Percentiles rank a stretch among this genome's conserved stretches.
These are phyloP conservation scores for Cystobasidium pallidum DNA, from an alignment of 1,284 basidiomycete genomes.

Conservation along the genomic window DNA sequence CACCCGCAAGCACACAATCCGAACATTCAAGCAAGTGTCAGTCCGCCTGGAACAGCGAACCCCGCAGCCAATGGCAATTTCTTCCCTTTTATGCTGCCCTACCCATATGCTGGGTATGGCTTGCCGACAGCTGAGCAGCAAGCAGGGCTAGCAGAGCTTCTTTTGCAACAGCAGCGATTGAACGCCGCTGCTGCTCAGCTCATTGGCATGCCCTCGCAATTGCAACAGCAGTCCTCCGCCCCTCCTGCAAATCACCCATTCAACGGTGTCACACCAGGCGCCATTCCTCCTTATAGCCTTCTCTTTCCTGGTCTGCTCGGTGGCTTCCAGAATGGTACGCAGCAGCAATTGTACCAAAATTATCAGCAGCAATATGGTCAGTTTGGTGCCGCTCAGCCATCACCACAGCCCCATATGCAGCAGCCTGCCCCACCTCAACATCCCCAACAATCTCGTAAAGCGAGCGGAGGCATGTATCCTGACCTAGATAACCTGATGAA, in stretches of 20 bases:
- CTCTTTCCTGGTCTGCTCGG: constrained; percentile 26
- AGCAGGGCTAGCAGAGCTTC: constrained; percentile 48
- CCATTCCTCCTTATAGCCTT: constrained; percentile 14
- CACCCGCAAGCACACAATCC: constrained; percentile 32
- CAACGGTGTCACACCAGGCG: neutral
- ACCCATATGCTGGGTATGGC: constrained; percentile 28
- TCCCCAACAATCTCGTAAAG: neutral
- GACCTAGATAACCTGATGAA: constrained; percentile 22
- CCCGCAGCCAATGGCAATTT: constrained; percentile 1
- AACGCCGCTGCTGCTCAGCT: constrained; percentile 49
- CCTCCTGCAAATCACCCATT: neutral
- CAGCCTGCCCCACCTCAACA: neutral
- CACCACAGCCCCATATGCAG: neutral
- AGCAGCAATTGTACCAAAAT: constrained; percentile 25
- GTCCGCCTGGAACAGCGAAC: constrained; percentile 9
- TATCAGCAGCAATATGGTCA: constrained; percentile 36
- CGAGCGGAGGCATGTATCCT: constrained; percentile 22
- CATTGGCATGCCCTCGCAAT: constrained; percentile 35
- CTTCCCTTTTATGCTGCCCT: constrained; percentile 36
- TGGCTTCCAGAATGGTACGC: constrained; percentile 4
- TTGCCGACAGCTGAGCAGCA: constrained; percentile 39
- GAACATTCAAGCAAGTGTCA: constrained; percentile 18
- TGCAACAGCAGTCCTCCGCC: constrained; percentile 6
- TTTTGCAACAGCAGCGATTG: constrained; percentile 51
- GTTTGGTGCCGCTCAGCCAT: constrained; percentile 7